Evolutionary conservation across 192 early-diverging fungal genomes (phyloP), one percentile per base, ranked within the genome.

Genomic region (Coemansia sp.): DNA sequence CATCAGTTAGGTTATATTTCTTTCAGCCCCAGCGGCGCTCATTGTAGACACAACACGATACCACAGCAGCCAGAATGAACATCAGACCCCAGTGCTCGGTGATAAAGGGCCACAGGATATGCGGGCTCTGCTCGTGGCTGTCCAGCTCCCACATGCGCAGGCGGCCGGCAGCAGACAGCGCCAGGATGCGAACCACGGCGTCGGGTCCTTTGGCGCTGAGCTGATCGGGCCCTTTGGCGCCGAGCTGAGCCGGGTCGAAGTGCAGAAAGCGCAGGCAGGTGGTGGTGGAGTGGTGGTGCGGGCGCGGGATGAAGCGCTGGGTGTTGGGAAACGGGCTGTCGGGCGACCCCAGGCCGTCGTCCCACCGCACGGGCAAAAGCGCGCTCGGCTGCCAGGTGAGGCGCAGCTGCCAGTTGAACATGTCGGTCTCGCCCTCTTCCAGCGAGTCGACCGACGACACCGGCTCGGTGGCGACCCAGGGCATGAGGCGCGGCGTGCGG

Each of bases 1-100:
- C 40, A 67, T 43, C 24, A 44, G 35, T 6, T 65, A 50, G 27
- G 50, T 38, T 34, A 45, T 15, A n/a, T 39, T 6, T 39, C 3
- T 16, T n/a, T 73, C 52, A 81, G 39, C 47, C 58, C 79, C 79
- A 81, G 53, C 79, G 73, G 8, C 79, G 69, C 66, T 81, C 79
- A 30, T 81, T 81, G 43, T 81, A 81, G n/a, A 81, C 73, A 30
- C 79, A 82, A 65, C 79, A 82, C 8, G 74, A 64, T 7, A 82
- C 56, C 29, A 75, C 79, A 2, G 73, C 79, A 3, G 70, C 70
- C n/a, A 81, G 58, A 47, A 81, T 81, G 24, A 81, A 81, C 74
- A 81, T 72, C 41, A 81, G 74, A 5, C 79, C 79, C 79, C 79
- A 81, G 43, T 81, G 79, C 61, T 76, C 79, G 15, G 79, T 76